phyloP scores from a whole-genome alignment of 2,329 filamentous ascomycete species.

The Neurospora crassa region DNA sequence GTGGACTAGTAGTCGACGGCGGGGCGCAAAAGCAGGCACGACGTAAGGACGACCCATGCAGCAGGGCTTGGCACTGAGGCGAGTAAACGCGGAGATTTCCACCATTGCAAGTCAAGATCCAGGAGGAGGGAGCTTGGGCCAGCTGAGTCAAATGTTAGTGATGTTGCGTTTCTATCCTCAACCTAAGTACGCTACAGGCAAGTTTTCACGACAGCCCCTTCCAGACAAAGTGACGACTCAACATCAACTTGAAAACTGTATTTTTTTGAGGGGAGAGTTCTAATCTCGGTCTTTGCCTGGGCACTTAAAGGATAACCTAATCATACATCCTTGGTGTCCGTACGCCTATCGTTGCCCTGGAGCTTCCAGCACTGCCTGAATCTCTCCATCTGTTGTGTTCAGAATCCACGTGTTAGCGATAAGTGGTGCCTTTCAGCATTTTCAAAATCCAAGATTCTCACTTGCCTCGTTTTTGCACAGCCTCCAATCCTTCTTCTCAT shows the following conservation, averaged over 20 bases:
- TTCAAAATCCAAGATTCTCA: neutral
- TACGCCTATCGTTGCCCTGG: conserved; percentile 78
- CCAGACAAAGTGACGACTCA: neutral
- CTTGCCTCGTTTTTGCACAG: conserved; percentile 74
- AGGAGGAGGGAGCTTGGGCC: neutral
- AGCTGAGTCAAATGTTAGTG: neutral
- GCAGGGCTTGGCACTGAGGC: neutral
- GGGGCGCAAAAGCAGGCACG: neutral
- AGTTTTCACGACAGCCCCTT: neutral
- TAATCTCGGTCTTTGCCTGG: neutral
- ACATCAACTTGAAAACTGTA: neutral
- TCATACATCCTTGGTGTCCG: conserved; percentile 58
- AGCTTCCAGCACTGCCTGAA: conserved; percentile 89
- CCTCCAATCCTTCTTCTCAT: conserved; percentile 92
- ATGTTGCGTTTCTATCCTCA: neutral
- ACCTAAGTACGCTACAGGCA: neutral
- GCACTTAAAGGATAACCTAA: neutral
- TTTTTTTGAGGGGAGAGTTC: neutral
- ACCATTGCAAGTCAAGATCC: too few relatives aligned
- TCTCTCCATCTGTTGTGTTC: conserved; percentile 61
- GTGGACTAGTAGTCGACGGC: neutral
- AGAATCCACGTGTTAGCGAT: conserved; percentile 5
- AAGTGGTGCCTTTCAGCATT: neutral
- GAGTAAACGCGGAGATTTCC: neutral
- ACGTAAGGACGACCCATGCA: neutral